Base-by-base conservation (phyloP, 352 stramenopile genomes). In the Bremia lactucae region DNA sequence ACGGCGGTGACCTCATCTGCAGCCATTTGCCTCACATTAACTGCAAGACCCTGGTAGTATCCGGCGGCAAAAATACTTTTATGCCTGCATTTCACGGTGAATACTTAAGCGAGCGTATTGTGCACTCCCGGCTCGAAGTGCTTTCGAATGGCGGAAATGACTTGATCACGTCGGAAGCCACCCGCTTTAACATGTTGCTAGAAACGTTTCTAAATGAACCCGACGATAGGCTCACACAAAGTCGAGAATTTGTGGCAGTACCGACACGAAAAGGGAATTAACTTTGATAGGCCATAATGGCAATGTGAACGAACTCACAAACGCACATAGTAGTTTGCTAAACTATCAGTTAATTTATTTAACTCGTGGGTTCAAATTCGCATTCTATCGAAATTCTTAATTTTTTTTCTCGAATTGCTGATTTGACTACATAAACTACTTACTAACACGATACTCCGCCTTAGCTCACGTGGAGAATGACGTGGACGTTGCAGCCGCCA, bases 61-160 rank as follows among this genome's bases (percentile, higher is more conserved):
- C 67, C 2, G 73, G 75, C 14, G 72, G 40, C 29, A 64, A 69
- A 23, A 72, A 91, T 47, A 69, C 72, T 14, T 56, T 85, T 11
- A 68, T 91, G 28, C 66, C 73, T 13, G 45, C 55, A 8, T 86
- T 76, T 51, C 78, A 91, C 55, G 61, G 71, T 31, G 75, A 91
- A 47, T 91, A 91, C 45, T 37, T 91, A 49, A 91, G 68, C 61
- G 79, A 91, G 49, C 79, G 79, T 46, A 88, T 91, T 60, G 70
- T 88, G 66, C 75, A 91, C 60, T 88, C 75, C 26, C 60, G 69
- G 20, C 48, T 86, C 14, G 66, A 85, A 35, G 48, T 83, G 26
- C 48, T 87, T 15, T 31, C 62, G 4, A 58, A 61, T 29, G 75
- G 70, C 23, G 62, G 62, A 19, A 69, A 88, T 47, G 72, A 85